A percentile compares a stretch with the other conserved stretches of the same genome.
Evolutionary conservation across 2,329 filamentous ascomycete genomes (phyloP).

Genomic region (Aaosphaeria pasadenensis): DNA sequence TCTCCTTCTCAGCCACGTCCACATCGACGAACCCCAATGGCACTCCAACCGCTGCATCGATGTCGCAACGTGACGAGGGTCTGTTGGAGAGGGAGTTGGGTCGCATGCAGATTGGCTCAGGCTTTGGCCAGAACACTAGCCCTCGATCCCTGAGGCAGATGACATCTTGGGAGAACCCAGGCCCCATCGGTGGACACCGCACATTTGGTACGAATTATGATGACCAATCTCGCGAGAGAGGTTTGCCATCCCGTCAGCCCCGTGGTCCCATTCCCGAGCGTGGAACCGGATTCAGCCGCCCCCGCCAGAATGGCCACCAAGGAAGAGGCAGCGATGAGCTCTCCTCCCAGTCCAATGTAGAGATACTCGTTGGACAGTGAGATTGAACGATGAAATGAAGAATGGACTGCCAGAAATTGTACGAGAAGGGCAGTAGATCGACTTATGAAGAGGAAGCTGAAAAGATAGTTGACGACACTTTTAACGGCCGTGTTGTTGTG

Average conservation of each 20-base stretch:
- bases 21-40: slow-evolving; percentile 65
- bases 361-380: slow-evolving; percentile 62
- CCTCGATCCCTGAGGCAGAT: slow-evolving; percentile 59
- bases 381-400: slow-evolving; percentile 3
- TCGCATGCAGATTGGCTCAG: slow-evolving; percentile 56
- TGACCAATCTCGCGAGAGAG: slow-evolving; percentile 51
- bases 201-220: slow-evolving; percentile 60
- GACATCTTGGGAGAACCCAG: slow-evolving; percentile 60
- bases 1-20: slow-evolving; percentile 53
- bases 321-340: slow-evolving; percentile 62
- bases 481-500: slow-evolving; percentile 26
- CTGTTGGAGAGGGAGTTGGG: slow-evolving; percentile 63
- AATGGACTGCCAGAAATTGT: neutral
- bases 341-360: slow-evolving; percentile 57
- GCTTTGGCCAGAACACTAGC: slow-evolving; percentile 50
- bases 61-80: slow-evolving; percentile 54
- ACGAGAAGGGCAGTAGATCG: slow-evolving; percentile 1
- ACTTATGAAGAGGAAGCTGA: slow-evolving; percentile 18
- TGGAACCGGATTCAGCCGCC: slow-evolving; percentile 54
- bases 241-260: slow-evolving; percentile 58
- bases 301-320: slow-evolving; percentile 61
- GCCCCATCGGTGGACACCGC: slow-evolving; percentile 63
- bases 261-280: slow-evolving; percentile 60
- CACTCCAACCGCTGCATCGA: slow-evolving; percentile 56
- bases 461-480: slow-evolving; percentile 28